Evolutionary conservation across 768 basidiomycete species (phyloP), one percentile per base, ranked within the genome.

Genomic region (Collybia sordida): DNA sequence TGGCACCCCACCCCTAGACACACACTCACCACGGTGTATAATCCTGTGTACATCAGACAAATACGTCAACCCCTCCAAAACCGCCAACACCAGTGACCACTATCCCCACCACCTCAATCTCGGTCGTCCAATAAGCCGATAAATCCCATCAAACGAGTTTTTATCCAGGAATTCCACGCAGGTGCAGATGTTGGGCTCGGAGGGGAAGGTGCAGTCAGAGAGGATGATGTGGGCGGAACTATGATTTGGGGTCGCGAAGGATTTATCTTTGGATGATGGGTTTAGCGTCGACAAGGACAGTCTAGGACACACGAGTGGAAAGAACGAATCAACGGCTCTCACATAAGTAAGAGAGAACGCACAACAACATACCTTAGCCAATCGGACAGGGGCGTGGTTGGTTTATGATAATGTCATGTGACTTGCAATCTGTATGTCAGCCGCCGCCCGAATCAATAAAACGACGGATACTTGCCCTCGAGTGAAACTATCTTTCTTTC

Each of bases 101-200:
- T 65, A 88, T 85, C 22, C 88, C 90, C 25, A 98, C 93, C n/a
- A 99, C 81, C 28, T 90, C 84, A 57, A 97, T 89, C 53, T 90
- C 85, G 59, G 98, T 90, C 95, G 75, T 0, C 97, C 97, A 55
- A 90, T 89, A 63, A 84, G 84, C 74, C 95, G 95, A 73, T 98
- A 98, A 55, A 98, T 94, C 28, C 86, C 84, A 65, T 99, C 97
- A 6, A 97, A 77, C 6, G 86, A 93, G 47, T 92, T 90, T 65
- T 91, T 94, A 76, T 96, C 89, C 91, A 89, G 88, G 67, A 72
- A 90, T 66, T 99, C 97, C 88, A 99, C 97, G 70, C 94, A 98
- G 48, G 98, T 95, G 68, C 96, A 97, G 63, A 99, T 96, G 62
- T 98, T 98, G 6, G 96, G 95, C 67, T 99, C 97, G 2, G 88